Evolutionary conservation across 2,329 filamentous ascomycete genomes (phyloP).

Genomic region (Lachnellula subtilissima): DNA sequence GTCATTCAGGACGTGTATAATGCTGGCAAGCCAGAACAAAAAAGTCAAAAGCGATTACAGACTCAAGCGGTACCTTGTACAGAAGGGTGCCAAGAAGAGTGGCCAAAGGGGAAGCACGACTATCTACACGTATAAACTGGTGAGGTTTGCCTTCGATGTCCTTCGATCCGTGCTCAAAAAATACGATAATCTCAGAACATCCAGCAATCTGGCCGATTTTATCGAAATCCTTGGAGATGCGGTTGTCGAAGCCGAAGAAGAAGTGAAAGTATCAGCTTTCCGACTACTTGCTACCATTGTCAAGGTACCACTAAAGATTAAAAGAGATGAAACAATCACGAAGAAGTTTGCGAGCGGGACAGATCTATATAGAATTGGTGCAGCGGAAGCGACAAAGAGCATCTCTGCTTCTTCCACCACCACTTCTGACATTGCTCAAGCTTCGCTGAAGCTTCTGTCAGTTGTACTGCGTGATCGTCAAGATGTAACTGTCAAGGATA

Average conservation of each 20-base stretch:
- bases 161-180: slow-evolving; percentile 82
- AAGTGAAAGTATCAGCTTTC: slow-evolving; percentile 85
- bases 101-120: slow-evolving; percentile 67
- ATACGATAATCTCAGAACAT: slow-evolving; percentile 72
- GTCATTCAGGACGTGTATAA: slow-evolving; percentile 83
- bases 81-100: slow-evolving; percentile 71
- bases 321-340: slow-evolving; percentile 45
- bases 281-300: slow-evolving; percentile 80
- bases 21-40: slow-evolving; percentile 47
- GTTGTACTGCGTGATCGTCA: slow-evolving; percentile 78
- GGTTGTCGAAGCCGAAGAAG: slow-evolving; percentile 78
- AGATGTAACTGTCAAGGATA: slow-evolving; percentile 71
- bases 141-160: slow-evolving; percentile 82
- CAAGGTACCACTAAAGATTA: slow-evolving; percentile 70
- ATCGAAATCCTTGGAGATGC: slow-evolving; percentile 85
- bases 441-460: slow-evolving; percentile 81
- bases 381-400: slow-evolving; percentile 77
- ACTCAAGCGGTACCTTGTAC: slow-evolving; percentile 71
- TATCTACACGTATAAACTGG: slow-evolving; percentile 81
- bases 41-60: slow-evolving; percentile 56
- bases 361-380: slow-evolving; percentile 67
- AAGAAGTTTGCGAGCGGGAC: slow-evolving; percentile 19
- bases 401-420: slow-evolving; percentile 74
- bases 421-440: slow-evolving; percentile 78
- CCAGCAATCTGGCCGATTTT: slow-evolving; percentile 77